A percentile compares a stretch with the other conserved stretches of the same genome.
phyloP scores from a whole-genome alignment of 345 rosid species.

The Lumnitzera littorea region DNA sequence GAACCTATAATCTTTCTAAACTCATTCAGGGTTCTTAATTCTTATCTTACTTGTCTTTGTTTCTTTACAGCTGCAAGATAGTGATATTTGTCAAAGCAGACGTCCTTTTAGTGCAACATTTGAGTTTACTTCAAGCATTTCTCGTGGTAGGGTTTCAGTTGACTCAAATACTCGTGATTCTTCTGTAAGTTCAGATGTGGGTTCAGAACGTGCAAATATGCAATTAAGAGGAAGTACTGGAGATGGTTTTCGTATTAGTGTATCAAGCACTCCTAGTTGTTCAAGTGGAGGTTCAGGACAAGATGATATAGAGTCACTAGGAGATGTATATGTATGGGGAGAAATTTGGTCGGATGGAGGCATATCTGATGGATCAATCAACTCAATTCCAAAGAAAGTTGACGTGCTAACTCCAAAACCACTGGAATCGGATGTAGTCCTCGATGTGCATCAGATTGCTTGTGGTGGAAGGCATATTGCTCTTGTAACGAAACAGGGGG shows the following conservation, averaged over 20 bases:
- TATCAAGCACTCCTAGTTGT: constrained; percentile 94
- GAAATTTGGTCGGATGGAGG: constrained; percentile 78
- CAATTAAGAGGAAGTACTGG: constrained; percentile 69
- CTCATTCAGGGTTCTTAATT: not conserved
- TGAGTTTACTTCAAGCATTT: constrained; percentile 38
- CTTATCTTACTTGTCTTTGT: constrained; percentile 3
- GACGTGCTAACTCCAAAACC: constrained; percentile 75
- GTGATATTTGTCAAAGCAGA: constrained; percentile 34
- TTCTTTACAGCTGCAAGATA: constrained; percentile 48
- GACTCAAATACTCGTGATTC: constrained; percentile 41
- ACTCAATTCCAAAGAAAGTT: constrained; percentile 28
- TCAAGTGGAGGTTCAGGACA: constrained; percentile 94
- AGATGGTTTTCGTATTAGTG: constrained; percentile 91
- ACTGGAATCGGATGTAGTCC: constrained; percentile 83
- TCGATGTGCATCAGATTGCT: constrained; percentile 94
- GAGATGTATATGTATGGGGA: constrained; percentile 96
- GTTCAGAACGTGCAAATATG: constrained; percentile 78
- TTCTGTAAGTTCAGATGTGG: constrained; percentile 59
- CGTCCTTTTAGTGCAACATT: constrained; percentile 43
- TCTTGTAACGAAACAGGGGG: constrained; percentile 94
- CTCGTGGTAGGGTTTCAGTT: constrained; percentile 51
- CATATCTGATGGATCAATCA: constrained; percentile 37
- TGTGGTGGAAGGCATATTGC: constrained; percentile 77
- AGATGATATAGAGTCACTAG: constrained; percentile 95
- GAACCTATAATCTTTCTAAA: not conserved